Base-by-base conservation (phyloP, 805 yeast genomes). In the Alloascoidea africana region DNA sequence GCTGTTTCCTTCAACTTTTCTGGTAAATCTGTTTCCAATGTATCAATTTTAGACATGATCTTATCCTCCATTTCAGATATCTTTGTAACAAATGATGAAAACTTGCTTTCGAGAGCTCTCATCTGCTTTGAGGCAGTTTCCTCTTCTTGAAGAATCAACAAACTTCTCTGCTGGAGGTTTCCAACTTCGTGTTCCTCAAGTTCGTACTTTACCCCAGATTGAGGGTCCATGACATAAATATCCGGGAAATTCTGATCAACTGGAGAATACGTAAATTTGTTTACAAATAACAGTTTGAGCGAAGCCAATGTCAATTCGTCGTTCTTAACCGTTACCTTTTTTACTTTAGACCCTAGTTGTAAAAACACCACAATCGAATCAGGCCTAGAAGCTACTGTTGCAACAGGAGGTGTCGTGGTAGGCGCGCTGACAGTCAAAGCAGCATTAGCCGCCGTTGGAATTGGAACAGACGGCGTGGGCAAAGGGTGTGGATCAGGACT, bases 221-320 rank as follows among this genome's bases (percentile, higher is more conserved):
- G 53, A 0, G 69, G 66, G 42, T 83, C 93, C 42, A 68, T 74
- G 4, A 86, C 64, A 47, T 81, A 80, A 17, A 91, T 69, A 8
- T 77, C 81, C 0, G 97, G 96, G 45, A 85, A 84, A 1, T 70
- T 56, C 8, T 73, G 68, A 1, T 71, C 55, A 0, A 80, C 78
- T 0, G 94, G 91, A 0, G 89, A 69, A 52, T 79, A 85, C 2
- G 89, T 84, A 59, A 86, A 87, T 47, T 75, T 82, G 49, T 89
- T 95, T 4, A 87, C 82, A 50, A 89, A 89, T 16, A 82, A 58
- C 1, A 85, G 63, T 34, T 91, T 65, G 27, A 81, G 48, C 2
- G 75, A 63, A 2, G 76, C 67, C 35, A 68, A 49, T 0, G 76
- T 57, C 2, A 70, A 54, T 5, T 48, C 52, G 2, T 36, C 14